Conservation (phyloP, 306 rosid genomes). For the Quercus gilva region DNA sequence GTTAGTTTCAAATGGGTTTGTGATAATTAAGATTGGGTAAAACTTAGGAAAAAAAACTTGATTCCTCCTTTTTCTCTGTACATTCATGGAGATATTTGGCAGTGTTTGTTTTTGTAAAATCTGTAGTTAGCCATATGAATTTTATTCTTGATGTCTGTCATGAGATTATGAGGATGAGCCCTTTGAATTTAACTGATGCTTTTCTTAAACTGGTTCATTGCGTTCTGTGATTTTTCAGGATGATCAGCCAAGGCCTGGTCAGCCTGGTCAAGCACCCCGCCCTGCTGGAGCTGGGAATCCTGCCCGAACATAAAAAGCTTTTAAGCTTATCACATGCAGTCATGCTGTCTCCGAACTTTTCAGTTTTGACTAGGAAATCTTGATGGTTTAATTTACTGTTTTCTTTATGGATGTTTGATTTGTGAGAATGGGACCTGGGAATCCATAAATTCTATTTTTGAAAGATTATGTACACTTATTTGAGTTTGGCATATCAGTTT, state of each 20-base stretch:
- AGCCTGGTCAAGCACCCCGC: constrained; percentile 68
- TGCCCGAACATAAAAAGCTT: constrained; percentile 32
- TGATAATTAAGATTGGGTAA: no score
- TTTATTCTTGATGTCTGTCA: no score
- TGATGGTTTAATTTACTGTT: neutral
- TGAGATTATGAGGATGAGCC: no score
- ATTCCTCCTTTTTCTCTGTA: neutral
- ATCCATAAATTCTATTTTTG: neutral
- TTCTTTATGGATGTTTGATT: neutral
- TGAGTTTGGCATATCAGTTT: neutral
- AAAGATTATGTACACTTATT: neutral
- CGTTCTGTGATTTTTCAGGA: constrained; percentile 36
- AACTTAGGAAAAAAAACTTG: neutral
- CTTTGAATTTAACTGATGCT: neutral
- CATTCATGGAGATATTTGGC: no score
- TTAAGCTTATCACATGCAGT: neutral
- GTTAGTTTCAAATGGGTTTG: no score
- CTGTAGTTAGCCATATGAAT: no score
- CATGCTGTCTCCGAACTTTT: neutral
- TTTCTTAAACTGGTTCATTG: neutral
- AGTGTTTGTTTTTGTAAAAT: no score
- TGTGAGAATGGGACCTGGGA: neutral
- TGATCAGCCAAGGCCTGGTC: constrained; percentile 67
- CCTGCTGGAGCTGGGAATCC: constrained; percentile 51
- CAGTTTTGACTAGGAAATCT: constrained; percentile 17